Evolutionary conservation across 768 basidiomycete genomes (phyloP).

Genomic region (Gloeostereum incarnatum): DNA sequence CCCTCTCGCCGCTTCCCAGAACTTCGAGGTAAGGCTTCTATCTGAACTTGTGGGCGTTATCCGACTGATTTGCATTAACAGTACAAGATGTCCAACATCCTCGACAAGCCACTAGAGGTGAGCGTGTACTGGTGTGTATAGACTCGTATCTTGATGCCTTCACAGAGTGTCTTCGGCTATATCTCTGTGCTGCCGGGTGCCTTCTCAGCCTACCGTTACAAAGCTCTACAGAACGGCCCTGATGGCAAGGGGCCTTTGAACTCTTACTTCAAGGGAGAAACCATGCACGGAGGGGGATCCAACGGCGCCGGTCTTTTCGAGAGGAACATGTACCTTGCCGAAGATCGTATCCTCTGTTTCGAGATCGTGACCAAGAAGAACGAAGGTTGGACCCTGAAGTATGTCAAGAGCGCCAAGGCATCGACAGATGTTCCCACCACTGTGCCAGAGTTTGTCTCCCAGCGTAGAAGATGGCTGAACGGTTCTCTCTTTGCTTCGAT

Average conservation of each 20-base stretch:
- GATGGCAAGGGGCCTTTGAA: slow-evolving; percentile 87
- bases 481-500: slow-evolving; percentile 91
- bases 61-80: slow-evolving; percentile 15
- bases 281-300: slow-evolving; percentile 60
- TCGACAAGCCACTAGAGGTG: slow-evolving; percentile 92
- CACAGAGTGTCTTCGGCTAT: slow-evolving; percentile 73
- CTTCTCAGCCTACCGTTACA: slow-evolving; percentile 88
- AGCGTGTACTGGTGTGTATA: slow-evolving; percentile 11
- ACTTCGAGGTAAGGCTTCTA: slow-evolving; percentile 59
- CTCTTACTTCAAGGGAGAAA: slow-evolving; percentile 90
- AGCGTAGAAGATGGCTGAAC: slow-evolving; percentile 83
- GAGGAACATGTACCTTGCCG: slow-evolving; percentile 89
- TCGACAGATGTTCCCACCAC: slow-evolving; percentile 93
- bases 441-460: slow-evolving; percentile 89
- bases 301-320: slow-evolving; percentile 68
- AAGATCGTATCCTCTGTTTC: slow-evolving; percentile 87
- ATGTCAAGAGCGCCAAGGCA: slow-evolving; percentile 91
- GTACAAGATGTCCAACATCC: slow-evolving; percentile 95
- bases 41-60: neutral
- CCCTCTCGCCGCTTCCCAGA: slow-evolving; percentile 87
- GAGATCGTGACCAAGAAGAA: slow-evolving; percentile 88
- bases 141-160: neutral
- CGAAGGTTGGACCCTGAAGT: slow-evolving; percentile 75
- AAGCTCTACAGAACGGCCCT: slow-evolving; percentile 76
- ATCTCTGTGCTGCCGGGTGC: slow-evolving; percentile 88